Evolutionary conservation across 1,139 yeast genomes (phyloP).

Genomic region (Candida neerlandica): DNA sequence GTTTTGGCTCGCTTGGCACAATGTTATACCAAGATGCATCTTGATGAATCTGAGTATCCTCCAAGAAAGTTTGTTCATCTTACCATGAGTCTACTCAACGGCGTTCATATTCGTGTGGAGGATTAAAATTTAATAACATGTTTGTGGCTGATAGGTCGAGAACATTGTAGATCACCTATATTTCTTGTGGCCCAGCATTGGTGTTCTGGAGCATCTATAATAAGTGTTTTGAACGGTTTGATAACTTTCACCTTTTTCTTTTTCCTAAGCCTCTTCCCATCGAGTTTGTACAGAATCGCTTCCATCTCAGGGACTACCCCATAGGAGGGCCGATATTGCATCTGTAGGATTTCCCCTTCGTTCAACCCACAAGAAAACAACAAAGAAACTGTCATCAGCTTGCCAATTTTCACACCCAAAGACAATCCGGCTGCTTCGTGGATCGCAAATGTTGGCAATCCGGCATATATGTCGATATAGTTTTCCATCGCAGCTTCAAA

Average conservation of each 20-base stretch:
- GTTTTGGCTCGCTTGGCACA: conserved; percentile 24
- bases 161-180: conserved; percentile 14
- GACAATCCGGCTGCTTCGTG: conserved; percentile 14
- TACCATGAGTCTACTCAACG: conserved; percentile 33
- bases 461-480: conserved; percentile 10
- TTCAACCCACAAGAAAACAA: conserved; percentile 12
- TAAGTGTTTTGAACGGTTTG: conserved; percentile 15
- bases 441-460: conserved; percentile 9
- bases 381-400: conserved; percentile 9
- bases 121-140: conserved; percentile 6
- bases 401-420: conserved; percentile 16
- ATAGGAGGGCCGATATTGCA: conserved; percentile 15
- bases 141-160: conserved; percentile 1
- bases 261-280: conserved; percentile 10
- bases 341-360: conserved; percentile 14
- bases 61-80: conserved; percentile 36
- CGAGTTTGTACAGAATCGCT: conserved; percentile 10
- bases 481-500: conserved; percentile 14
- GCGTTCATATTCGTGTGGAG: conserved; percentile 17
- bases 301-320: conserved; percentile 12
- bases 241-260: conserved; percentile 6
- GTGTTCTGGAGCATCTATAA: conserved; percentile 16
- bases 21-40: conserved; percentile 21
- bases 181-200: conserved; percentile 15
- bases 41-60: conserved; percentile 24